Base-by-base conservation (phyloP, 768 basidiomycete genomes). In the Leccinum subgranulosum region DNA sequence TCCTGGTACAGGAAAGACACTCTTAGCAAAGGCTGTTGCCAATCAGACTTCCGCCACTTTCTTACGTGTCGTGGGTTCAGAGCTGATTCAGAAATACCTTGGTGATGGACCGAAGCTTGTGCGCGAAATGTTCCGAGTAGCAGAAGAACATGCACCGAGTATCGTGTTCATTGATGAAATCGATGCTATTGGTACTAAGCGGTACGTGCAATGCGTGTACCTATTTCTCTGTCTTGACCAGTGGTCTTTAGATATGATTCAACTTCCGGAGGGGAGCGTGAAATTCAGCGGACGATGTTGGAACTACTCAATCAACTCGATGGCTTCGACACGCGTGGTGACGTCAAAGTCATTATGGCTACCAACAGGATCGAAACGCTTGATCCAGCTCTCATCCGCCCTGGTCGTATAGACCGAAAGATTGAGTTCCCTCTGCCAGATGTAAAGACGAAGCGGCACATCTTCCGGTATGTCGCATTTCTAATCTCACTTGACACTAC, bases 91-190 rank as follows among this genome's bases (percentile, higher is more conserved):
- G 79, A 99, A 98, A 72, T 99, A 98, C 71, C 90, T 99, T 45
- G 97, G 97, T 66, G 97, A 99, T 66, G 96, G 97, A 12, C 95
- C 96, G 28, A 99, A 98, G 75, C 86, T 98, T 34, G 97, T 99
- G 15, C 87, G 97, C 59, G 96, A 99, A 72, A 74, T 98, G 56
- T 99, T 99, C 86, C 82, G 94, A 54, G 93, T 94, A 3, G 97
- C 97, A 12, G 94, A 97, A 72, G 97, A 98, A 71, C 87, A 98
- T 67, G 97, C 97, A 5, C 97, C 97, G 3, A 94, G 92, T 81
- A 98, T 99, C 61, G 92, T 99, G 21, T 98, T 99, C 76, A 98
- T 99, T 70, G 97, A 99, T 73, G 97, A 99, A 74, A 98, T 99
- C 55, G 97, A 99, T 68, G 97, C 97, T 14, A 83, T 98, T 65